Conservation (phyloP, 2,329 filamentous ascomycete genomes). For the Pseudofabraea citricarpa region DNA sequence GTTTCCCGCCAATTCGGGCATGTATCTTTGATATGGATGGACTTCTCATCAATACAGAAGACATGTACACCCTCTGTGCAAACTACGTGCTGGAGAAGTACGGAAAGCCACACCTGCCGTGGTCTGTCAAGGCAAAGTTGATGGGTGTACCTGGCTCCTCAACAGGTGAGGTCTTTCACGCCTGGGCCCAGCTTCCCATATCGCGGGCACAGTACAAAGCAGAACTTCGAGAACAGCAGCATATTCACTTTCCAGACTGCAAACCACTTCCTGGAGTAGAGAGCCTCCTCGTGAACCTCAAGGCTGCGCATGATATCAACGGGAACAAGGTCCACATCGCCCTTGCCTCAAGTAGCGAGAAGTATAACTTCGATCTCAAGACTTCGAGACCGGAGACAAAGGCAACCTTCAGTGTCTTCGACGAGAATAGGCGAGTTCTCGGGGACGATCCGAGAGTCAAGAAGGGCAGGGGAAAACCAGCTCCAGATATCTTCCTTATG, state of each 20-base stretch:
- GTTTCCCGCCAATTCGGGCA: conserved; percentile 74
- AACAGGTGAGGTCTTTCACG: conserved; percentile 58
- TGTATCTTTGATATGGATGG: conserved; percentile 99
- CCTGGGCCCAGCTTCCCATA: conserved; percentile 84
- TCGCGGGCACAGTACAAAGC: conserved; percentile 58
- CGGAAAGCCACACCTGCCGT: conserved; percentile 68
- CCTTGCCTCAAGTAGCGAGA: conserved; percentile 66
- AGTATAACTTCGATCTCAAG: conserved; percentile 30
- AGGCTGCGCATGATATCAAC: conserved; percentile 14
- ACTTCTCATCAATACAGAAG: conserved; percentile 87
- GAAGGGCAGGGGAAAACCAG: conserved; percentile 81
- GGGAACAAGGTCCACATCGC: conserved; percentile 60
- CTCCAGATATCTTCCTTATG: conserved; percentile 90
- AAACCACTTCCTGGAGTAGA: conserved; percentile 73
- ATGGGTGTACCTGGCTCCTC: conserved; percentile 20
- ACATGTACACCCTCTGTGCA: conserved; percentile 78
- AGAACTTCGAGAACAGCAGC: conserved; percentile 59
- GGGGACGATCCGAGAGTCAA: conserved; percentile 81
- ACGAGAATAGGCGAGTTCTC: conserved; percentile 65
- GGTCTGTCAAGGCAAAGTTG: conserved; percentile 86
- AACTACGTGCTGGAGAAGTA: conserved; percentile 77
- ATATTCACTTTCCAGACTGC: conserved; percentile 64
- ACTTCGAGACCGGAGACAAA: conserved; percentile 41
- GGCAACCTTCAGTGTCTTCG: conserved; percentile 57
- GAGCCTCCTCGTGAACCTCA: conserved; percentile 59